Evolutionary conservation across 805 yeast genomes (phyloP).

Genomic region (Ogataea glucozyma): DNA sequence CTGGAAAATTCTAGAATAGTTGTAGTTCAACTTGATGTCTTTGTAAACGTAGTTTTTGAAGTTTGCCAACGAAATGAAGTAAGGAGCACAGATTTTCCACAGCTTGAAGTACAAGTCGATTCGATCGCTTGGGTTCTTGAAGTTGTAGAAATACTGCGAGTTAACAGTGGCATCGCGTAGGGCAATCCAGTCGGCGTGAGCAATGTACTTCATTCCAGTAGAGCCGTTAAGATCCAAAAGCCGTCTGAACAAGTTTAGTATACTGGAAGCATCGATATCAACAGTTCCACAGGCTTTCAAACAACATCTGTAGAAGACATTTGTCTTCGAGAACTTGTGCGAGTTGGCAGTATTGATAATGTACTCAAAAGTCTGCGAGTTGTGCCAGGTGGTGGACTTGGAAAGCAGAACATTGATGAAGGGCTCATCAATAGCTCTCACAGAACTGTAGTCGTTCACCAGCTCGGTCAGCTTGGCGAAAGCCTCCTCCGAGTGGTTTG

Average conservation of each 20-base stretch:
- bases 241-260: constrained; percentile 41
- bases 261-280: constrained; percentile 52
- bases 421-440: constrained; percentile 71
- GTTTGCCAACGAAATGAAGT: constrained; percentile 48
- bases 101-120: constrained; percentile 54
- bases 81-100: constrained; percentile 50
- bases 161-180: constrained; percentile 72
- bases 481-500: constrained; percentile 53
- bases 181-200: constrained; percentile 85
- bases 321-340: constrained; percentile 59
- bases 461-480: constrained; percentile 56
- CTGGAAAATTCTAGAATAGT: constrained; percentile 39
- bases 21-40: constrained; percentile 45
- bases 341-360: constrained; percentile 59
- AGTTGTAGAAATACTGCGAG: constrained; percentile 38
- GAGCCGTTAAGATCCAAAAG: constrained; percentile 46
- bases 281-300: constrained; percentile 73
- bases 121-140: constrained; percentile 42
- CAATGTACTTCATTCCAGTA: constrained; percentile 60
- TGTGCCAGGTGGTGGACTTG: constrained; percentile 67
- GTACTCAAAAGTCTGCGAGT: constrained; percentile 62
- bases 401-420: constrained; percentile 76
- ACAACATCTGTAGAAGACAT: constrained; percentile 69
- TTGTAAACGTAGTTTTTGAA: constrained; percentile 46
- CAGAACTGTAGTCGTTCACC: constrained; percentile 54